These are phyloP conservation scores for Solanum sitiens DNA, from an alignment of 257 asterid genomes.

Conservation along the genomic window DNA sequence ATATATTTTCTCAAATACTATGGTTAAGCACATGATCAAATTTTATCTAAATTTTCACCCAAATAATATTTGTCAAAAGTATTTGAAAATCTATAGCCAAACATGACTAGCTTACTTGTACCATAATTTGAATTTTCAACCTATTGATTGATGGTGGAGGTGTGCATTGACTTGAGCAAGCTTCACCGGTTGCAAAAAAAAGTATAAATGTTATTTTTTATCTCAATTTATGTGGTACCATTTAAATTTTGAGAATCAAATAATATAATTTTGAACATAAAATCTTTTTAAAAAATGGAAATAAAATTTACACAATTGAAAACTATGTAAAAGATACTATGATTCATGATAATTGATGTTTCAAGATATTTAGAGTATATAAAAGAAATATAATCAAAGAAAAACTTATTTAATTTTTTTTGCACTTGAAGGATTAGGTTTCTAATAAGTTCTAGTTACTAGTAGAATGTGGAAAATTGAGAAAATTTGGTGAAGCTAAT, in stretches of 20 bases:
- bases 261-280: not conserved
- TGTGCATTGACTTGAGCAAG: not conserved
- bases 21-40: accelerated
- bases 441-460: not conserved
- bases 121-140: not conserved
- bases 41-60: too few species aligned
- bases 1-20: too few species aligned
- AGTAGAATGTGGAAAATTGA: not conserved
- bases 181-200: not conserved
- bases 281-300: too few species aligned
- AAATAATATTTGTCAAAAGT: too few species aligned
- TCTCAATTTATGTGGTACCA: not conserved
- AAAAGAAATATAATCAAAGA: not conserved
- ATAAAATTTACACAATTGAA: not conserved
- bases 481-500: not conserved
- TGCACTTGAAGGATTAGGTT: not conserved
- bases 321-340: not conserved
- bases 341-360: not conserved
- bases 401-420: not conserved
- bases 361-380: not conserved
- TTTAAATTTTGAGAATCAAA: not conserved
- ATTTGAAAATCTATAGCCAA: too few species aligned
- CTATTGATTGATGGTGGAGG: not conserved
- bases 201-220: not conserved
- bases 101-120: not conserved